Base-by-base conservation (phyloP, 2,329 filamentous ascomycete species). In the Colletotrichum cuscutae region DNA sequence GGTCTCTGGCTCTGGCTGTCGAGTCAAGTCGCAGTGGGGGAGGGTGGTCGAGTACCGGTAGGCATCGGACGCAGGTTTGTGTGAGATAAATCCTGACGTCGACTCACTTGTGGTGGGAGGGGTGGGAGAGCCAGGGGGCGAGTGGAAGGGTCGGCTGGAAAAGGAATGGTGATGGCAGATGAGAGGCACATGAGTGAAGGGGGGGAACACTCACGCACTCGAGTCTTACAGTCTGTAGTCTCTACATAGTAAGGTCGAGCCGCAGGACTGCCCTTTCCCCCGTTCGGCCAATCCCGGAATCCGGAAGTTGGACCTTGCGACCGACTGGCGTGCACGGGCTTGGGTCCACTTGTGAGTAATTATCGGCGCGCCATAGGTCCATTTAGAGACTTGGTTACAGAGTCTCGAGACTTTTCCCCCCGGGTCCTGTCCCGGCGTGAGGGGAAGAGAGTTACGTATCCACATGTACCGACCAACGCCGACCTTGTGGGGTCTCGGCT, bases 211-310 rank as follows among this genome's bases (percentile, higher is more conserved):
- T 30, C 32, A 35, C 32, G 32, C 32, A 35, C 22, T 42, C n/a
- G 11, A 22, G 56, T 22, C 13, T 68, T 49, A 58, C 24, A 42
- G 53, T 24, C 32, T 35, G 62, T 32, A 12, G n/a, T 32, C 42
- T 42, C 26, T 26, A 26, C 26, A 26, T 26, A 26, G 26, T 26
- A 26, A 26, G 26, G 32, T 13, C n/a, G 46, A 53, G 61, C 15
- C 11, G 7, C 42, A 7, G 28, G 61, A 28, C n/a, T 64, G 37
- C 49, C 32, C 28, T 30, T 65, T n/a, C 52, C 57, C 64, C 52
- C 35, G 22, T 9, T 72, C 70, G 70, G 70, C 56, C 60, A 72
- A 70, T 72, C 66, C 66, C 70, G 70, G 70, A 65, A 70, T 56
- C 42, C 54, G 42, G 46, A 57, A 6, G 35, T 26, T 49, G 61